phyloP scores from a whole-genome alignment of 176 grass and related monocot species.

The Paspalum notatum region DNA sequence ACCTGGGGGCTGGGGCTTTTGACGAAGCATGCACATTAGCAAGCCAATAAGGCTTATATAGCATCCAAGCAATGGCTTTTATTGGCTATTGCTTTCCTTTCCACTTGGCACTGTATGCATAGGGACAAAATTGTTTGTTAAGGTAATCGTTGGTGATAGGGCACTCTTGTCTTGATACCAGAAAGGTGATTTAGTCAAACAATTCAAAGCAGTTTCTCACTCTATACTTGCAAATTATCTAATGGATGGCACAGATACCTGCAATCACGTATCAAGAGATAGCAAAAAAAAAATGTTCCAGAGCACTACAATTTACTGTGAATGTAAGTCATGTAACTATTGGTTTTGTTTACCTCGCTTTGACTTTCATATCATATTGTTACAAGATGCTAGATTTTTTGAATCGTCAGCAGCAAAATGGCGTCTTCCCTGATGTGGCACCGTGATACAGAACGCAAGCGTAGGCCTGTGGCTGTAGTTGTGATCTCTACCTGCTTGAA shows the following conservation, averaged over 20 bases:
- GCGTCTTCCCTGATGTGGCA: not conserved
- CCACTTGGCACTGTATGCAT: constrained; percentile 47
- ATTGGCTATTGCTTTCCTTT: constrained; percentile 49
- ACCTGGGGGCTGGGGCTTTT: constrained; percentile 44
- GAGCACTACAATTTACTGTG: not conserved
- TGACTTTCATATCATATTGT: constrained; percentile 1
- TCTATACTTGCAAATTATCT: constrained; percentile 33
- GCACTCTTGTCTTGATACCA: constrained; percentile 40
- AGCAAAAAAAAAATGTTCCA: not conserved
- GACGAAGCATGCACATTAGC: constrained; percentile 62
- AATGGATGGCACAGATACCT: constrained; percentile 22
- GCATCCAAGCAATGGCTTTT: constrained; percentile 41
- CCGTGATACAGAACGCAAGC: not conserved
- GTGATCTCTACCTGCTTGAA: not conserved
- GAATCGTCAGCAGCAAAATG: not conserved
- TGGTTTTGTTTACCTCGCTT: not conserved
- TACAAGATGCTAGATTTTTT: not conserved
- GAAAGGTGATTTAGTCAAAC: constrained; percentile 49
- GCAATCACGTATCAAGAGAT: constrained; percentile 14
- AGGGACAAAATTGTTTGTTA: constrained; percentile 35
- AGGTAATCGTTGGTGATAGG: constrained; percentile 46
- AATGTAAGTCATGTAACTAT: constrained; percentile 17
- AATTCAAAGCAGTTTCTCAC: constrained; percentile 37
- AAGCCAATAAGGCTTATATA: constrained; percentile 25
- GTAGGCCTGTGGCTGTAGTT: not conserved